Evolutionary conservation across 1,284 basidiomycete species (phyloP), one percentile per base, ranked within the genome.

Genomic region (Ganoderma leucocontextum): DNA sequence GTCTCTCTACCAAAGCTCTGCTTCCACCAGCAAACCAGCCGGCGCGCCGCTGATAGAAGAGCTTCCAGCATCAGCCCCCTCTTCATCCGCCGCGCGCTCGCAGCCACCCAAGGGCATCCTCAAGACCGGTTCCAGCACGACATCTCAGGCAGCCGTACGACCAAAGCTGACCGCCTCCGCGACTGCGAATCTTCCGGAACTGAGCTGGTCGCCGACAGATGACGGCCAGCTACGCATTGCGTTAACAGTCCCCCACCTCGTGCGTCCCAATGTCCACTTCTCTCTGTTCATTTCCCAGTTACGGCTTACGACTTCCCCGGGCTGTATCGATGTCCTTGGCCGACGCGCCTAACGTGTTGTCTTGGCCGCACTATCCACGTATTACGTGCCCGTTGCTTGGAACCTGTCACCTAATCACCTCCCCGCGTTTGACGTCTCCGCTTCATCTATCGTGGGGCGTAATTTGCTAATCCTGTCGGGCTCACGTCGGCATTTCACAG

Each of bases 161-260:
- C 25, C 44, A 17, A 17, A 36, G 17, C 13, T 33, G 33, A 1
- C 39, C 47, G 29, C 29, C 29, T 29, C 12, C 36, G 12, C 15
- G 12, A 29, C 47, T n/a, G 29, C 57, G 15, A 49, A n/a, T 9
- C 88, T 89, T 85, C 81, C 80, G 2, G 63, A 38, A 4, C 53
- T 72, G 15, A 61, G 38, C n/a, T 90, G 87, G 85, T 75, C 78
- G 2, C 83, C 84, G 65, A 80, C 82, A 3, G 82, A 77, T 7
- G 75, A 79, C 2, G 74, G 74, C 57, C 62, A 64, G 25, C 76
- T 91, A 65, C 76, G 79, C 64, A 82, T 91, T 60, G 80, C 79
- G 33, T 81, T 92, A 44, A 72, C 80, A 47, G 83, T 90, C 4
- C 87, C 90, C 38, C 78, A 80, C n/a, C 75, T 89, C 71, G 89